A percentile compares a stretch with the other conserved stretches of the same genome.
phyloP scores from a whole-genome alignment of 805 yeast species.

The Candida orba region DNA sequence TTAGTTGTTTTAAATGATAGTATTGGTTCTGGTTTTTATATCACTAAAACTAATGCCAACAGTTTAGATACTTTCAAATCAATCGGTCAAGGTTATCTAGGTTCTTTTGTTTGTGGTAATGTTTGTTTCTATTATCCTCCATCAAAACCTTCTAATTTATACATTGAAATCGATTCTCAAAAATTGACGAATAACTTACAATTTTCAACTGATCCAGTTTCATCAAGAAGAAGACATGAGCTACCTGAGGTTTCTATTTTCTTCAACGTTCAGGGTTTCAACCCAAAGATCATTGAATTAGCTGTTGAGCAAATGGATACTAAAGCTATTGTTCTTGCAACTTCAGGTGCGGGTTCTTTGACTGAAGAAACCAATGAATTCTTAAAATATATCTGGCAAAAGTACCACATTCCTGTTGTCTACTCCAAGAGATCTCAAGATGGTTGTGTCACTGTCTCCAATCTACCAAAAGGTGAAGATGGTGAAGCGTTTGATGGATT shows the following conservation, averaged over 20 bases:
- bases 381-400: constrained; percentile 32
- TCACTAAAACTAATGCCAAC: constrained; percentile 65
- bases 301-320: constrained; percentile 38
- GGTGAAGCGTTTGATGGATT: constrained; percentile 31
- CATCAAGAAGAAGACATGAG: constrained; percentile 21
- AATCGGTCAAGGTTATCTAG: constrained; percentile 63
- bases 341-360: constrained; percentile 68
- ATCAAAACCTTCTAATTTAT: constrained; percentile 40
- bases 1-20: constrained; percentile 61
- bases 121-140: constrained; percentile 62
- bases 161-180: constrained; percentile 31
- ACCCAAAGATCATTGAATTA: constrained; percentile 39
- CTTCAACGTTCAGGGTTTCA: constrained; percentile 56
- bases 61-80: constrained; percentile 62
- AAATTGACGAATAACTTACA: constrained; percentile 12
- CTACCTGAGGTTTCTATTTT: constrained; percentile 44
- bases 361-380: constrained; percentile 41
- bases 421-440: constrained; percentile 64
- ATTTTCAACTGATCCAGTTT: constrained; percentile 20
- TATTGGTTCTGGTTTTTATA: constrained; percentile 62
- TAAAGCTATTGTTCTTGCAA: constrained; percentile 56
- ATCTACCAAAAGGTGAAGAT: constrained; percentile 23
- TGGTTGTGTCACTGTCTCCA: constrained; percentile 53
- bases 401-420: constrained; percentile 43
- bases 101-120: constrained; percentile 60